Conservation (phyloP, 2,329 filamentous ascomycete genomes). For the Sporothrix schenckii region DNA sequence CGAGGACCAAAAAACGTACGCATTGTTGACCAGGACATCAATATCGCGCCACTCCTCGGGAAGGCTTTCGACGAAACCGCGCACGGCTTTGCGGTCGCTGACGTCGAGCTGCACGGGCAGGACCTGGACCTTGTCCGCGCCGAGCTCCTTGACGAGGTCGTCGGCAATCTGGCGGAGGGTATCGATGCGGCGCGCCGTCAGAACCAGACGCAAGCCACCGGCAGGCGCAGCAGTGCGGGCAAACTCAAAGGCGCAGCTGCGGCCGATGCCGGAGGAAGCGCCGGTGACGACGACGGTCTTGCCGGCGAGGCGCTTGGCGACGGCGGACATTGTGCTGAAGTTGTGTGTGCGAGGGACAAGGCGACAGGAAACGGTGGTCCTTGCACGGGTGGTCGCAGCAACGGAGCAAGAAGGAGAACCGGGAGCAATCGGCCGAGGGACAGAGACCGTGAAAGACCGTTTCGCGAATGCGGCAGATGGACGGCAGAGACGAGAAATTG, state of each 20-base stretch:
- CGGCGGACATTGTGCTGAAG: slow-evolving; percentile 35
- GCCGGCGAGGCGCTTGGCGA: slow-evolving; percentile 80
- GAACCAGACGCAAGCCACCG: slow-evolving; percentile 71
- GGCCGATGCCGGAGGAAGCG: slow-evolving; percentile 89
- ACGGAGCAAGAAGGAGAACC: background rate
- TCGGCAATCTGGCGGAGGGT: slow-evolving; percentile 73
- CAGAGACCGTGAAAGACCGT: background rate
- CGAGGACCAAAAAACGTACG: slow-evolving; percentile 60
- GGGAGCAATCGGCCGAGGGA: background rate
- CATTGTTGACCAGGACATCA: slow-evolving; percentile 93
- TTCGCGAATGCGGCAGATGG: background rate
- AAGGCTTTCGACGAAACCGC: slow-evolving; percentile 69
- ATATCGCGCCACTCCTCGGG: slow-evolving; percentile 83
- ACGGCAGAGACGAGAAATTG: slow-evolving; percentile 14
- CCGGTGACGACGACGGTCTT: slow-evolving; percentile 93
- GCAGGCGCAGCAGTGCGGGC: slow-evolving; percentile 75
- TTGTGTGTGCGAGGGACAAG: background rate
- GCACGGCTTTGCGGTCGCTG: slow-evolving; percentile 74
- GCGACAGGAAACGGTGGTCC: background rate
- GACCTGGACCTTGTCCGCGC: slow-evolving; percentile 84
- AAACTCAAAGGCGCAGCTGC: slow-evolving; percentile 83
- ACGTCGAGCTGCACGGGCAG: slow-evolving; percentile 84
- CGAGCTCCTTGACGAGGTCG: slow-evolving; percentile 76
- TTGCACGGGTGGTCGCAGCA: background rate
- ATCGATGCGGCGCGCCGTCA: slow-evolving; percentile 87